Base-by-base conservation (phyloP, 108 stramenopile genomes). In the Cyclostephanos tholiformis region DNA sequence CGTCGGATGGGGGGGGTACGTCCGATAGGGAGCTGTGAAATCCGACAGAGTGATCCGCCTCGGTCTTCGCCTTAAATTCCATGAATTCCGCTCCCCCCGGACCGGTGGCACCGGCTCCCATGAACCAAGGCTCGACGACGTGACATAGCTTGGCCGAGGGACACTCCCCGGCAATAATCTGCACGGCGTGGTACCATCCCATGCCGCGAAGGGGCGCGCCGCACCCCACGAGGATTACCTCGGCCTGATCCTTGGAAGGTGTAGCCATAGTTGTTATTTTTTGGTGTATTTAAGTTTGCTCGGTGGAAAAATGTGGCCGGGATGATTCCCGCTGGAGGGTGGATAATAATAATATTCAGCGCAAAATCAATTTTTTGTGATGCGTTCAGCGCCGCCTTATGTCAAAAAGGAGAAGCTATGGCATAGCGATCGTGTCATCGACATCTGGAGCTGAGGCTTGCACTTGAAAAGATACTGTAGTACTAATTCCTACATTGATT, bases 121-220 rank as follows among this genome's bases (percentile, higher is more conserved):
- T 67, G 83, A 93, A 96, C 96, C 96, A 96, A 29, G 93, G 93
- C 75, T 96, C 96, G 57, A 96, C 88, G 48, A 96, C 64, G 77
- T 87, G 91, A 65, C 89, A 87, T n/a, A 96, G 69, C 67, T 85
- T 88, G 50, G 93, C 96, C 0, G 86, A 87, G 0, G 93, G 92
- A 59, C 89, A 90, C 61, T 93, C 85, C 14, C 76, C 82, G 63
- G 87, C 85, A 35, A 95, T 67, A 82, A 96, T 87, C 69, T 96
- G 96, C 19, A 90, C 88, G 46, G 89, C 92, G 65, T 96, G 96
- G 67, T 92, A 96, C 93, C 93, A 93, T 70, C 95, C 95, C 87
- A 88, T 88, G 8, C 85, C 85, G 39, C 85, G 76, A 14, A 77
- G 59, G 22, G 83, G 83, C 19, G 51, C 36, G 20, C 85, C 85